Evolutionary conservation across 1,284 basidiomycete genomes (phyloP).

Genomic region (Cutaneotrichosporon curvatum): DNA sequence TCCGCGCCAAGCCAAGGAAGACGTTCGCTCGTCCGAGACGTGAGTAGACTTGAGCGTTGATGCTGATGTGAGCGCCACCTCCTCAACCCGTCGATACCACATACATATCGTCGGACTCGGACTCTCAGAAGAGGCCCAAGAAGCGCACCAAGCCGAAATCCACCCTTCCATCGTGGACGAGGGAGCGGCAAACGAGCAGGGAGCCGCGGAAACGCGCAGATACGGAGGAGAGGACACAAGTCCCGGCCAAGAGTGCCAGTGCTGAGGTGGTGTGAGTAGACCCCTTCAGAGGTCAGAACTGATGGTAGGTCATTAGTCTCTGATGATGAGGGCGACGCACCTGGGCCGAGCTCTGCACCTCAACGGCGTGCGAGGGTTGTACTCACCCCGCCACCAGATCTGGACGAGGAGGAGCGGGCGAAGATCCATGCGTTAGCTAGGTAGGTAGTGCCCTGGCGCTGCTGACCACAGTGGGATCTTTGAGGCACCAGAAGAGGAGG

Average conservation of each 20-base stretch:
- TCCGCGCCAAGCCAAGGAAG: conserved; percentile 14
- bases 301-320: not conserved
- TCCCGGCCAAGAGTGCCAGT: not conserved
- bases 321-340: not conserved
- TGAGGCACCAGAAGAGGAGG: too few relatives aligned
- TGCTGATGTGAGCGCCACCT: not conserved
- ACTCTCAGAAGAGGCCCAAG: not conserved
- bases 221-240: too few relatives aligned
- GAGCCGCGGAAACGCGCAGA: too few relatives aligned
- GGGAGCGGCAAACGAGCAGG: not conserved
- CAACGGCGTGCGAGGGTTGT: conserved; percentile 4
- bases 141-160: conserved; percentile 1
- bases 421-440: not conserved
- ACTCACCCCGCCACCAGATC: conserved; percentile 33
- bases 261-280: not conserved
- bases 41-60: not conserved
- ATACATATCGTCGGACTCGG: not conserved
- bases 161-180: conserved; percentile 9
- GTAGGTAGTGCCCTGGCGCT: not conserved
- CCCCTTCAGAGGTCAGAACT: not conserved
- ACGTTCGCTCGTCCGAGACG: too few relatives aligned
- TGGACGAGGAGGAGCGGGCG: conserved; percentile 12
- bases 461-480: too few relatives aligned
- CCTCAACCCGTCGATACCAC: not conserved
- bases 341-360: too few relatives aligned